Conservation (phyloP, 2,329 filamentous ascomycete species). For the Akanthomyces uredinophilus region DNA sequence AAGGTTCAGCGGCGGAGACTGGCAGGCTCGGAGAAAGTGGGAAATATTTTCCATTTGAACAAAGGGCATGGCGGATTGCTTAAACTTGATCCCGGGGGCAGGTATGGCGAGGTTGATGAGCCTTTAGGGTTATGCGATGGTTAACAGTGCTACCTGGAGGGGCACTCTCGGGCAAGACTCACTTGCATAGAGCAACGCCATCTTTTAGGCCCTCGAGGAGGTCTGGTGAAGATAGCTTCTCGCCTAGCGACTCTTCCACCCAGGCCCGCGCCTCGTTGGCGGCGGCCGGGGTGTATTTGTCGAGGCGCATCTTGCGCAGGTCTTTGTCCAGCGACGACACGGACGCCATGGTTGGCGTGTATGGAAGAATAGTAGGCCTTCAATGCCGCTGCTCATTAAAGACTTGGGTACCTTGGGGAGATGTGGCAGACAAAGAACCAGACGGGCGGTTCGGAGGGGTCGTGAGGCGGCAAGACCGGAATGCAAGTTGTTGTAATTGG, state of each 20-base stretch:
- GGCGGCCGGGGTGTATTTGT: constrained; percentile 86
- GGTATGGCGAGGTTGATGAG: constrained; percentile 77
- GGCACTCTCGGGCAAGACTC: constrained; percentile 28
- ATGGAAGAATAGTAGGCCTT: neutral
- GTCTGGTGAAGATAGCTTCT: constrained; percentile 66
- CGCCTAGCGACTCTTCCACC: constrained; percentile 78
- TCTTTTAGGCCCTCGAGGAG: constrained; percentile 83
- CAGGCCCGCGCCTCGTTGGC: constrained; percentile 79
- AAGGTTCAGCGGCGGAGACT: constrained; percentile 76
- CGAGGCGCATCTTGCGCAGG: constrained; percentile 85
- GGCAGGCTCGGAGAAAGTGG: constrained; percentile 86
- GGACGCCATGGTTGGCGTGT: constrained; percentile 65
- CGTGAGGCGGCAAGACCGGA: constrained; percentile 12
- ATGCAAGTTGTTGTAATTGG: constrained; percentile 15
- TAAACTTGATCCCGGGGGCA: constrained; percentile 78
- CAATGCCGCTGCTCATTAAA: neutral
- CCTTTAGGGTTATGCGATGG: constrained; percentile 40
- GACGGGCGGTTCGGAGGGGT: neutral
- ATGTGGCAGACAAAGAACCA: neutral
- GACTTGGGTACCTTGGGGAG: neutral
- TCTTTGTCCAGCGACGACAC: constrained; percentile 93
- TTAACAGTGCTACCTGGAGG: constrained; percentile 14
- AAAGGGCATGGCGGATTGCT: constrained; percentile 91
- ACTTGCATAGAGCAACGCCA: constrained; percentile 91
- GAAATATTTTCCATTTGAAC: constrained; percentile 99